Evolutionary conservation across 352 stramenopile genomes (phyloP), one percentile per base, ranked within the genome.

Genomic region (Pythium graminicola): DNA sequence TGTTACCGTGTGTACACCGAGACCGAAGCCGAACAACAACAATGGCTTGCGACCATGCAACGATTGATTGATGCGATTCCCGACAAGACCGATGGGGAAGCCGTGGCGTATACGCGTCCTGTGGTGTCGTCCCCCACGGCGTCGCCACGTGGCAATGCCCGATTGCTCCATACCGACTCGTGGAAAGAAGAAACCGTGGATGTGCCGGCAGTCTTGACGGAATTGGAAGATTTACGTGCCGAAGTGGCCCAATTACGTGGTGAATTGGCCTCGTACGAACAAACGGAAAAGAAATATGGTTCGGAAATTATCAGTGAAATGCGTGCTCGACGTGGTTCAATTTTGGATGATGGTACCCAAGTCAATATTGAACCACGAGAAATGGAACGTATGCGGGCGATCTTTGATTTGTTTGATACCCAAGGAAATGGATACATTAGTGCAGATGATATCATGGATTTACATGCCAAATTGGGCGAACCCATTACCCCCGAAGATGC

Each of bases 1-100:
- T 85, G 74, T 74, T 92, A 88, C 70, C 76, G 80, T 48, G 78
- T 92, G 50, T 92, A 92, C 76, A 85, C 76, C 31, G 81, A 89
- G 48, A 75, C 71, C n/a, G 39, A 64, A 14, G 73, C 83, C 28
- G 78, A 92, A 54, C 80, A 86, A 52, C 27, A 50, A 50, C 66
- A 82, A 49, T 92, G 81, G 81, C 50, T 92, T 28, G 54, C 66
- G 9, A 63, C 65, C 55, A 89, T 92, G 81, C 81, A 92, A 60
- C 52, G 65, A 9, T 57, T 69, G 54, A 72, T 92, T 39, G 77
- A 92, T 62, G 70, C 72, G 20, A 65, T 73, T 16, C 78, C 81
- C 5, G 76, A 89, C 61, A 76, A 72, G 48, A 81, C 74, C 28
- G 81, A 86, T 42, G 76, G 73, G 43, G 72, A 76, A 43, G 60